These are phyloP conservation scores for Salix purpurea DNA, from an alignment of 345 rosid species.

Conservation along the genomic window DNA sequence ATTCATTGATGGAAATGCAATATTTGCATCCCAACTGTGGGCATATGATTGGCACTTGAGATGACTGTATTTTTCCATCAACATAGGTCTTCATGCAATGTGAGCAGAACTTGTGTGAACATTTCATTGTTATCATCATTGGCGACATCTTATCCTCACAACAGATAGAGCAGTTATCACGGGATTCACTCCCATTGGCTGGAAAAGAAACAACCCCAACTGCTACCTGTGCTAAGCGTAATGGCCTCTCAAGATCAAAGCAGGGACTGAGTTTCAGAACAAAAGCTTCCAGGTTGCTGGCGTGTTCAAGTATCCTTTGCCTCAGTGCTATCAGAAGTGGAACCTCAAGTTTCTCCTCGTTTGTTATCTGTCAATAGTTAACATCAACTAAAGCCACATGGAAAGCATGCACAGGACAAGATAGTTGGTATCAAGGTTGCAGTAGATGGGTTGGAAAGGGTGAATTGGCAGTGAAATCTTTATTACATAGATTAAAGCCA, in stretches of 20 bases:
- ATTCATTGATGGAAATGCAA: slow-evolving; percentile 52
- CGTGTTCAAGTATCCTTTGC: slow-evolving; percentile 66
- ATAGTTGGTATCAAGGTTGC: background rate
- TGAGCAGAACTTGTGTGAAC: slow-evolving; percentile 90
- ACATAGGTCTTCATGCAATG: slow-evolving; percentile 86
- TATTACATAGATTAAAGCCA: background rate
- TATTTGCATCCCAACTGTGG: slow-evolving; percentile 85
- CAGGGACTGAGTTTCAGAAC: slow-evolving; percentile 55
- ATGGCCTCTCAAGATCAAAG: slow-evolving; percentile 53
- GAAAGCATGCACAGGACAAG: background rate
- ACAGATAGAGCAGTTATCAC: slow-evolving; percentile 75
- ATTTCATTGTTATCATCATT: slow-evolving; percentile 79
- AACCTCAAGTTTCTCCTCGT: slow-evolving; percentile 53
- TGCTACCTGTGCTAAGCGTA: slow-evolving; percentile 71
- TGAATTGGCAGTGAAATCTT: background rate
- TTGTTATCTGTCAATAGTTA: slow-evolving; percentile 45
- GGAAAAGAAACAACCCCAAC: slow-evolving; percentile 64
- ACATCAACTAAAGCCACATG: slow-evolving; percentile 8
- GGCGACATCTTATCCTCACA: slow-evolving; percentile 70
- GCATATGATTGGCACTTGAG: slow-evolving; percentile 83
- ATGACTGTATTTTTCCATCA: slow-evolving; percentile 71
- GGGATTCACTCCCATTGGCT: slow-evolving; percentile 32
- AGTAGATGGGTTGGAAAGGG: background rate
- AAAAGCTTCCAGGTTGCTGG: slow-evolving; percentile 59
- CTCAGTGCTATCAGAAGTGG: slow-evolving; percentile 72